Conservation (phyloP, 1,284 basidiomycete species). For the Ceratobasidium sp. region DNA sequence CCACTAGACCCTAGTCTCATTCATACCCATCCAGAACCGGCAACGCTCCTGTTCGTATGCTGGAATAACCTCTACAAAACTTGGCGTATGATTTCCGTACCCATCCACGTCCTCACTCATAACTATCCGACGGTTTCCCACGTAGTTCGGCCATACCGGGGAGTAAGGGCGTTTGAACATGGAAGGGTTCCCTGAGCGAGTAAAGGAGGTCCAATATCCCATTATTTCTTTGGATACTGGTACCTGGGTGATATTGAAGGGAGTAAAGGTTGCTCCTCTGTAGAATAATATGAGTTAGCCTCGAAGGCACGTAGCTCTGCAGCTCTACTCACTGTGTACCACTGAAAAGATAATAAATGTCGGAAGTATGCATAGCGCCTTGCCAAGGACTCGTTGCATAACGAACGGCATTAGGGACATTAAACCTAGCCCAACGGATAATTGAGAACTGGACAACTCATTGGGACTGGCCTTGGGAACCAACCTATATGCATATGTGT, state of each 20-base stretch:
- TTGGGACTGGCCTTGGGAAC: too few species aligned
- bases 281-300: conserved; percentile 53
- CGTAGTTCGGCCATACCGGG: conserved; percentile 48
- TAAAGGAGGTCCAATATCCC: conserved; percentile 57
- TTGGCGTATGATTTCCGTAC: conserved; percentile 37
- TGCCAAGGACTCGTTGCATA: conserved; percentile 51
- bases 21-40: conserved; percentile 54
- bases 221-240: conserved; percentile 53
- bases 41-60: conserved; percentile 50
- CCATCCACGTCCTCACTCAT: conserved; percentile 43
- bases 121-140: conserved; percentile 43
- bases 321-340: conserved; percentile 47
- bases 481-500: conserved; percentile 52
- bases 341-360: conserved; percentile 55
- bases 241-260: conserved; percentile 48
- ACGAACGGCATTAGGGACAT: conserved; percentile 54
- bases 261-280: conserved; percentile 42
- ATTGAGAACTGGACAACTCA: too few species aligned
- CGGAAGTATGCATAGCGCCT: conserved; percentile 57
- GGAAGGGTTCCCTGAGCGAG: conserved; percentile 50
- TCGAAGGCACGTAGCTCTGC: too few species aligned
- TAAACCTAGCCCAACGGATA: conserved; percentile 50
- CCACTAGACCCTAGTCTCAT: conserved; percentile 45
- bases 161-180: conserved; percentile 46
- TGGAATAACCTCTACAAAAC: conserved; percentile 48